These are phyloP conservation scores for Dipteronia sinensis DNA, from an alignment of 345 rosid genomes.

Conservation along the genomic window DNA sequence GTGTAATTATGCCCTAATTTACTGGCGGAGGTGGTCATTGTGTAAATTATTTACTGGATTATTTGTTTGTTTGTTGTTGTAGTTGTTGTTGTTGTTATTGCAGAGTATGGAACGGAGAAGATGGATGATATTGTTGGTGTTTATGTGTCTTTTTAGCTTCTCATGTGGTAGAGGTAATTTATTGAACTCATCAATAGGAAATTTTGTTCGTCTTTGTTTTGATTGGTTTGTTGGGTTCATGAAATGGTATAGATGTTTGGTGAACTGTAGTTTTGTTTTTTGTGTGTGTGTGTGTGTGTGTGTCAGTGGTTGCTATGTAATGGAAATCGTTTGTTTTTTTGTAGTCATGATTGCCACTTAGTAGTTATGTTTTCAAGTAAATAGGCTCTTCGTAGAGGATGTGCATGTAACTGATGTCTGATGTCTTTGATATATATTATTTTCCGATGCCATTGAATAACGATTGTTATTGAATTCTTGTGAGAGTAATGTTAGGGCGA, in stretches of 20 bases:
- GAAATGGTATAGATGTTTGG: background rate
- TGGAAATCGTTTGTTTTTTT: background rate
- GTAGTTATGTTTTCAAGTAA: background rate
- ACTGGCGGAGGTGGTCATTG: background rate
- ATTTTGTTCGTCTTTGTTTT: background rate
- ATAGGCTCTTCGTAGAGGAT: background rate
- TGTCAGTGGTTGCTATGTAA: background rate
- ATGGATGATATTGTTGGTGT: conserved; percentile 37
- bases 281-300: background rate
- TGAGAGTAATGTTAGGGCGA: background rate
- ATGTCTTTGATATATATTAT: background rate
- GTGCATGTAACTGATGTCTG: background rate
- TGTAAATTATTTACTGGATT: background rate
- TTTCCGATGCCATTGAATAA: background rate
- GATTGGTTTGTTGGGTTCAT: background rate
- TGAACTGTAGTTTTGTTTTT: background rate
- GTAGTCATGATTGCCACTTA: background rate
- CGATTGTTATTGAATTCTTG: no score
- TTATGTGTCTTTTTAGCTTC: conserved; percentile 32
- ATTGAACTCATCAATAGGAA: background rate
- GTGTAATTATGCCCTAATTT: background rate
- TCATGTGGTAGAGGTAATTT: conserved; percentile 52
- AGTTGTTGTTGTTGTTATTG: background rate
- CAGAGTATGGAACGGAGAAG: conserved; percentile 52
- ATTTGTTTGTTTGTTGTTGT: background rate